Percentiles rank a stretch among this genome's conserved stretches.
phyloP scores from a whole-genome alignment of 1,284 basidiomycete genomes.

The Psilocybe mexicana region DNA sequence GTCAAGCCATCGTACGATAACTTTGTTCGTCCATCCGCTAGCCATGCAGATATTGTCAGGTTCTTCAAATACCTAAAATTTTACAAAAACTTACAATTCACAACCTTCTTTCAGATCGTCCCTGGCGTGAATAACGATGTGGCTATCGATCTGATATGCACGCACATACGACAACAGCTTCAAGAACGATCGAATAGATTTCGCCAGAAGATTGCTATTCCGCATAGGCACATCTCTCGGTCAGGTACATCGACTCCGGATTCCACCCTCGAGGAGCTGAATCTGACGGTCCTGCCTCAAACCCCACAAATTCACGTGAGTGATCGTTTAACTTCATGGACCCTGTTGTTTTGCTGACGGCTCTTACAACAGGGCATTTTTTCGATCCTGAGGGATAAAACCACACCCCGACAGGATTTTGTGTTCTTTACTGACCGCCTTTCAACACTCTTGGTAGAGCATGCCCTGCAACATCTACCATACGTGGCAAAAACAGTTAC shows the following conservation, averaged over 20 bases:
- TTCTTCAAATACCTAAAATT: background rate
- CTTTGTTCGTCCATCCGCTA: constrained; percentile 88
- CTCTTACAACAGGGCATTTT: constrained; percentile 72
- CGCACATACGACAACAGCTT: constrained; percentile 86
- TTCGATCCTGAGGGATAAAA: constrained; percentile 78
- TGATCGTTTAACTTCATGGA: constrained; percentile 1
- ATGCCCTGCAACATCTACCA: constrained; percentile 81
- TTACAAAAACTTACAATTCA: background rate
- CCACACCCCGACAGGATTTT: constrained; percentile 80
- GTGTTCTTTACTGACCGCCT: constrained; percentile 88
- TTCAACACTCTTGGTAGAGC: constrained; percentile 83
- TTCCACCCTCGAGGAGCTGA: constrained; percentile 42
- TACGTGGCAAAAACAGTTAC: constrained; percentile 62
- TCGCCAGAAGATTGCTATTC: constrained; percentile 68
- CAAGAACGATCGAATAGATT: constrained; percentile 76
- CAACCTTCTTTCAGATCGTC: constrained; percentile 67
- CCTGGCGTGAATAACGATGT: constrained; percentile 85
- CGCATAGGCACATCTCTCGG: constrained; percentile 36
- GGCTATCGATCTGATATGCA: constrained; percentile 93
- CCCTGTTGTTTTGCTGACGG: constrained; percentile 3
- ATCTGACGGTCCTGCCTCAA: constrained; percentile 72
- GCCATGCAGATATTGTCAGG: constrained; percentile 85
- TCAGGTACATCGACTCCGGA: constrained; percentile 35
- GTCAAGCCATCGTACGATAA: constrained; percentile 95
- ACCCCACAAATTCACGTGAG: constrained; percentile 80